Evolutionary conservation across 768 basidiomycete species (phyloP).

Genomic region (Tricholomella constricta): DNA sequence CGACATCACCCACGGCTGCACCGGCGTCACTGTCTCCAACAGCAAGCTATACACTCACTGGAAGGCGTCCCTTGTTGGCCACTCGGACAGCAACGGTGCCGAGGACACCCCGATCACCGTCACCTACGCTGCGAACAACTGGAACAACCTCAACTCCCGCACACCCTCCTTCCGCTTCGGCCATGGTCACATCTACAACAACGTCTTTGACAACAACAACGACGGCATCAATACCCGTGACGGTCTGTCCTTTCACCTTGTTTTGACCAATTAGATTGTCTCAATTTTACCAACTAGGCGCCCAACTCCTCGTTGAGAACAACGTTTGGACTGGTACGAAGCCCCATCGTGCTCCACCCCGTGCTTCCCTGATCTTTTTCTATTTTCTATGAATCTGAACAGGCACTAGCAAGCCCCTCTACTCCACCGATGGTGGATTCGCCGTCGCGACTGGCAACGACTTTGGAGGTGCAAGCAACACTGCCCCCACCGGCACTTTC

Average conservation of each 20-base stretch:
- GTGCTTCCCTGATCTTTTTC: neutral
- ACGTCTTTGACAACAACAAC: constrained; percentile 42
- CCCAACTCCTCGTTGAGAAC: constrained; percentile 49
- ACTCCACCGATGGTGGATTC: constrained; percentile 42
- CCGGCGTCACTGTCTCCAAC: constrained; percentile 44
- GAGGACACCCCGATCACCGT: constrained; percentile 44
- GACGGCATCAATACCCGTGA: constrained; percentile 48
- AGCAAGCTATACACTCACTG: constrained; percentile 46
- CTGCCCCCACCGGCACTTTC: constrained; percentile 34
- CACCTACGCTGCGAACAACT: constrained; percentile 46
- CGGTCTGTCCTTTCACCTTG: constrained; percentile 25
- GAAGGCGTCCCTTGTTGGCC: constrained; percentile 46
- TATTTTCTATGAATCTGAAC: too few species aligned
- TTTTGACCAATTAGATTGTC: neutral
- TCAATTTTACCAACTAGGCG: constrained; percentile 26
- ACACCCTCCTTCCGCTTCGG: constrained; percentile 50
- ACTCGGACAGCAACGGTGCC: constrained; percentile 43
- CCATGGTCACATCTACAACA: constrained; percentile 49
- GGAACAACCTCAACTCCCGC: constrained; percentile 43
- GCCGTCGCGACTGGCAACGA: constrained; percentile 42
- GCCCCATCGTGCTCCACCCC: neutral
- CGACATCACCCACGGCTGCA: constrained; percentile 46
- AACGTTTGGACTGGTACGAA: constrained; percentile 43
- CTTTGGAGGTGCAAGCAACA: constrained; percentile 34
- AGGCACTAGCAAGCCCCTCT: constrained; percentile 40